These are phyloP conservation scores for Phytophthora niederhauseri DNA, from an alignment of 352 stramenopile genomes.

Conservation along the genomic window DNA sequence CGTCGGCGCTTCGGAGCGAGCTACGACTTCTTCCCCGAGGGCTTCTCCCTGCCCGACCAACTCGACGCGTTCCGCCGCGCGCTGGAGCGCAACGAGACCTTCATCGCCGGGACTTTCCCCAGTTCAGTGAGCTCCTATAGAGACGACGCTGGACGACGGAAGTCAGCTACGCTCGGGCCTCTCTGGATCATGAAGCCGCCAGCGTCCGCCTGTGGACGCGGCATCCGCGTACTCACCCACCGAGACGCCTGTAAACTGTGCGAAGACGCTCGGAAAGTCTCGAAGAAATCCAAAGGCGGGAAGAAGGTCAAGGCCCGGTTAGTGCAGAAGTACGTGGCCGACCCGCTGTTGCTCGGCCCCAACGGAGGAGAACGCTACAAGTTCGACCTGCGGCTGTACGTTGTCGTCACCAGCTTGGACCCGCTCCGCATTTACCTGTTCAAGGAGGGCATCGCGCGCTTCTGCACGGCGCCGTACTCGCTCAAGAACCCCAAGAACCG, in stretches of 20 bases:
- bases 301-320: conserved; percentile 49
- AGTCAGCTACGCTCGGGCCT: conserved; percentile 4
- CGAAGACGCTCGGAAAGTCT: conserved; percentile 28
- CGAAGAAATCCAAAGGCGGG: conserved; percentile 21
- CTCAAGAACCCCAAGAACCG: conserved; percentile 66
- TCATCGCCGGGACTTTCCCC: conserved; percentile 22
- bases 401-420: conserved; percentile 88
- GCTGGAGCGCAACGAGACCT: conserved; percentile 47
- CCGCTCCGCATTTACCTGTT: conserved; percentile 89
- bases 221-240: conserved; percentile 80
- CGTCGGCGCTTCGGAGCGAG: conserved; percentile 59
- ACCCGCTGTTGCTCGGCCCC: conserved; percentile 72
- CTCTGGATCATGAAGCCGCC: conserved; percentile 92
- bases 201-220: conserved; percentile 84
- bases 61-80: conserved; percentile 59
- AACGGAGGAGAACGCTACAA: conserved; percentile 63
- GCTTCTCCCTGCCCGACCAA: conserved; percentile 84
- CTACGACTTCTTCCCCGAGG: conserved; percentile 88
- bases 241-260: conserved; percentile 34
- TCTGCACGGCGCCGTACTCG: conserved; percentile 84
- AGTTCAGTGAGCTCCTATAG: conserved; percentile 11
- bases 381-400: conserved; percentile 92
- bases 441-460: conserved; percentile 83
- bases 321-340: conserved; percentile 80
- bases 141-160: conserved; percentile 9